These are phyloP conservation scores for Fusarium palustre DNA, from an alignment of 2,329 filamentous ascomycete genomes.

Conservation along the genomic window DNA sequence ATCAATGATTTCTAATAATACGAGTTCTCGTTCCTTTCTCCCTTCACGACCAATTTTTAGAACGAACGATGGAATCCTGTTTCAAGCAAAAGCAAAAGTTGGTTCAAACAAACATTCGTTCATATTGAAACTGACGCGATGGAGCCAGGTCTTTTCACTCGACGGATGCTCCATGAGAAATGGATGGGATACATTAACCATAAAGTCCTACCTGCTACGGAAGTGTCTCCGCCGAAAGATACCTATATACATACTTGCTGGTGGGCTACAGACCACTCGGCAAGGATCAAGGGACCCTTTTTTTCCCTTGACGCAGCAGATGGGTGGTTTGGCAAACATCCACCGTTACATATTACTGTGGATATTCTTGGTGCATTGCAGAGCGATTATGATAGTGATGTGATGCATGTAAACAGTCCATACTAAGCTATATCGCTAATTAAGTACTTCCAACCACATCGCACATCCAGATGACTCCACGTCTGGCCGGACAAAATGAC, in stretches of 20 bases:
- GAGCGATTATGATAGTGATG: constrained; percentile 15
- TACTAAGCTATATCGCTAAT: not conserved
- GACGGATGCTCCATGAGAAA: not conserved
- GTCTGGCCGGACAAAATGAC: constrained; percentile 3
- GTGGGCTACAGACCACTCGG: not conserved
- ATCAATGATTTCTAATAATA: not conserved
- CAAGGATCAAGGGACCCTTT: constrained; percentile 32
- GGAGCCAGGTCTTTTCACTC: not conserved
- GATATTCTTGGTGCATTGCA: not conserved
- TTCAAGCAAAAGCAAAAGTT: constrained; percentile 20
- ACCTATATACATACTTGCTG: too few species aligned
- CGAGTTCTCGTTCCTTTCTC: not conserved
- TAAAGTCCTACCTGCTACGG: not conserved
- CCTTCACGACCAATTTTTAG: not conserved
- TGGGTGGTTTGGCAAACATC: constrained; percentile 4
- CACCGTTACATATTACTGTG: not conserved
- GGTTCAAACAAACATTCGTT: constrained; percentile 12
- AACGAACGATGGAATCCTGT: not conserved
- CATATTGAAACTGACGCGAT: constrained; percentile 15
- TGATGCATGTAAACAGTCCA: constrained; percentile 1
- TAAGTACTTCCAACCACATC: constrained; percentile 9
- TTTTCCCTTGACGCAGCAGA: constrained; percentile 21
- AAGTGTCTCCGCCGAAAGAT: constrained; percentile 13
- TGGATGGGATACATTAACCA: not conserved
- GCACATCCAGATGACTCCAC: constrained; percentile 1